Conservation (phyloP, 1,284 basidiomycete genomes). For the Apiotrichum veenhuisii region DNA sequence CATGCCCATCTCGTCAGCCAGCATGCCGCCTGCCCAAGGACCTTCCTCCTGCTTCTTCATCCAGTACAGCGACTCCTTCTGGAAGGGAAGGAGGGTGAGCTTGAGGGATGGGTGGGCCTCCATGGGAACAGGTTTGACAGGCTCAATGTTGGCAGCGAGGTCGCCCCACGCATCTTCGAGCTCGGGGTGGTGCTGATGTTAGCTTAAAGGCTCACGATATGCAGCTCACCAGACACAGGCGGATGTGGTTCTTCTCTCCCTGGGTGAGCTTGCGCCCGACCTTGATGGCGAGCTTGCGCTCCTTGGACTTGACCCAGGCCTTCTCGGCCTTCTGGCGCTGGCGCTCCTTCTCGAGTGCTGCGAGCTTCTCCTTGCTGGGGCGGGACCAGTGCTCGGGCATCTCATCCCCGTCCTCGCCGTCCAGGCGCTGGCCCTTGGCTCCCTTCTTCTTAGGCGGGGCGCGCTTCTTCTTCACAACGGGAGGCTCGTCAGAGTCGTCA, state of each 20-base stretch:
- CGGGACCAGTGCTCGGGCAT: constrained; percentile 9
- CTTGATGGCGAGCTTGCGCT: constrained; percentile 54
- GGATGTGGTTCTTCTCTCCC: constrained; percentile 71
- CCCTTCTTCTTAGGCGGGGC: not conserved
- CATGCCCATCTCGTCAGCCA: constrained; percentile 80
- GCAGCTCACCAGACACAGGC: constrained; percentile 55
- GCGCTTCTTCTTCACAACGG: not conserved
- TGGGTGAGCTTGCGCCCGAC: constrained; percentile 70
- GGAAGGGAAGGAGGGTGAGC: constrained; percentile 61
- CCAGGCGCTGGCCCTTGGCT: constrained; percentile 17
- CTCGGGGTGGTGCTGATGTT: constrained; percentile 57
- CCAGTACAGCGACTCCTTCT: constrained; percentile 91
- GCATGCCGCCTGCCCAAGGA: constrained; percentile 85
- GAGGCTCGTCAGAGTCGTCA: constrained; percentile 8
- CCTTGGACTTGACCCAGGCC: constrained; percentile 50
- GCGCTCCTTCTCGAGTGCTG: constrained; percentile 11
- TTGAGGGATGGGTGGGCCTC: constrained; percentile 78
- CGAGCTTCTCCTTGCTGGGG: constrained; percentile 10
- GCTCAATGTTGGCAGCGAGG: constrained; percentile 62
- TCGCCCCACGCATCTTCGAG: constrained; percentile 85
- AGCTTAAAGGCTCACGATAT: constrained; percentile 6
- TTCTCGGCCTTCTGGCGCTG: constrained; percentile 13
- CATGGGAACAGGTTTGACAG: constrained; percentile 65
- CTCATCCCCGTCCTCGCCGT: constrained; percentile 17
- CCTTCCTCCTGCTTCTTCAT: constrained; percentile 90